Percentiles rank a stretch among this genome's conserved stretches.
Conservation (phyloP, 78 protist species). For the Dictyostelium brefeldianum region DNA sequence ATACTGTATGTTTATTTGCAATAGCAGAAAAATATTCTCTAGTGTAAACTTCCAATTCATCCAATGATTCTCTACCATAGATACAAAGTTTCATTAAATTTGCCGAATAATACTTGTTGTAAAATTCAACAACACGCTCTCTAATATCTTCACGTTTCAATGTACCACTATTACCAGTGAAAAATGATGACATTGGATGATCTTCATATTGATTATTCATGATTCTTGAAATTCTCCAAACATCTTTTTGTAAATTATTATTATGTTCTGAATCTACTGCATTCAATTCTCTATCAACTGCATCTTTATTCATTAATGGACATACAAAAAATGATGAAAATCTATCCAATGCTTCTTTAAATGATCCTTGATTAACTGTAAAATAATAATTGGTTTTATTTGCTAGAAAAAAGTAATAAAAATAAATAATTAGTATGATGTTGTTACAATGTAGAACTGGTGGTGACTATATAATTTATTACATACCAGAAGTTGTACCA, state of each 20-base stretch:
- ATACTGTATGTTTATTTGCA: slow-evolving; percentile 18
- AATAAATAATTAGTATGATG: background rate
- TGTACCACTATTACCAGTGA: slow-evolving; percentile 48
- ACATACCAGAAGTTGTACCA: slow-evolving; percentile 41
- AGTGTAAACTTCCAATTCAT: slow-evolving; percentile 35
- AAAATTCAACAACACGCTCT: slow-evolving; percentile 35
- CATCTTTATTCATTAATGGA: slow-evolving; percentile 48
- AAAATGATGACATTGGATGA: slow-evolving; percentile 47
- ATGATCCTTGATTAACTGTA: slow-evolving; percentile 26
- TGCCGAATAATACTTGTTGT: slow-evolving; percentile 52
- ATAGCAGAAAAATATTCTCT: slow-evolving; percentile 21
- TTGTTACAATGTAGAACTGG: no score
- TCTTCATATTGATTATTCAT: background rate
- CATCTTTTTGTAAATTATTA: slow-evolving; percentile 28
- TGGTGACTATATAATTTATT: background rate
- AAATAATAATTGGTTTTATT: slow-evolving; percentile 51
- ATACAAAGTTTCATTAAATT: slow-evolving; percentile 52
- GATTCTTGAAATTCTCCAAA: background rate
- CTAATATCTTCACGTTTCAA: slow-evolving; percentile 23
- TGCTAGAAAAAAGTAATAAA: background rate
- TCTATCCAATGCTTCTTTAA: slow-evolving; percentile 72
- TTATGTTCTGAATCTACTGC: slow-evolving; percentile 72
- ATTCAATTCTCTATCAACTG: slow-evolving; percentile 72
- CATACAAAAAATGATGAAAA: slow-evolving; percentile 80
- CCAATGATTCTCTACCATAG: slow-evolving; percentile 52